Percentiles rank a stretch among this genome's conserved stretches.
Evolutionary conservation across 495 filamentous ascomycete genomes (phyloP).

Genomic region (Penicillium desertorum): DNA sequence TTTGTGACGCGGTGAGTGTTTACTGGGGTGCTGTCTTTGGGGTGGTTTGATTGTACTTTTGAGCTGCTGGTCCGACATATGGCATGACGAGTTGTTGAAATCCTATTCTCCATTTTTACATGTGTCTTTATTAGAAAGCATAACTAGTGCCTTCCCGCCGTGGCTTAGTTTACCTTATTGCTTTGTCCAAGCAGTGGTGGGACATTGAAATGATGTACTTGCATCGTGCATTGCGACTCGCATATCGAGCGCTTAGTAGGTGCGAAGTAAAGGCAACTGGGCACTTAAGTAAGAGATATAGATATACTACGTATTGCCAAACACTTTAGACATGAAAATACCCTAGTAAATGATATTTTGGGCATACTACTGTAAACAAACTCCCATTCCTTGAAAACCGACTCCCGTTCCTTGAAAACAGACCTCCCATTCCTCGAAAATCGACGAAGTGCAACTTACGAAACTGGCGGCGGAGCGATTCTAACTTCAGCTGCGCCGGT

Average conservation of each 20-base stretch:
- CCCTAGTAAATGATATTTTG: too few species aligned
- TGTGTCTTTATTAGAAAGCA: neutral
- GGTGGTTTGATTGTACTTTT: neutral
- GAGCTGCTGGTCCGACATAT: neutral
- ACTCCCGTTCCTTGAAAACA: too few species aligned
- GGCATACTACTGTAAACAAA: too few species aligned
- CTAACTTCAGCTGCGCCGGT: neutral
- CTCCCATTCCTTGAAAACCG: too few species aligned
- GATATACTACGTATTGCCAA: too few species aligned
- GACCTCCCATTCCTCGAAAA: too few species aligned
- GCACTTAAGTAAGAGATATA: too few species aligned
- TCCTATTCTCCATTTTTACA: neutral
- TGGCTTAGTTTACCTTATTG: neutral
- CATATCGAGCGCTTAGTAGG: neutral
- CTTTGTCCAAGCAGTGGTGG: neutral
- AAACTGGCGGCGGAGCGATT: neutral
- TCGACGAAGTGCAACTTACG: neutral
- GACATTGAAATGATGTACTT: neutral
- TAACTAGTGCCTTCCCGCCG: neutral
- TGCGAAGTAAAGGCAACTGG: too few species aligned
- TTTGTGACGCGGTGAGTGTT: constrained; percentile 31
- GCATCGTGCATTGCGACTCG: neutral
- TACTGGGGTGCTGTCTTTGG: constrained; percentile 28
- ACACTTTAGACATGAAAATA: too few species aligned
- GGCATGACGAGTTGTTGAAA: neutral